Percentiles rank a stretch among this genome's conserved stretches.
Conservation (phyloP, 306 rosid genomes). For the Trifolium pratense region DNA sequence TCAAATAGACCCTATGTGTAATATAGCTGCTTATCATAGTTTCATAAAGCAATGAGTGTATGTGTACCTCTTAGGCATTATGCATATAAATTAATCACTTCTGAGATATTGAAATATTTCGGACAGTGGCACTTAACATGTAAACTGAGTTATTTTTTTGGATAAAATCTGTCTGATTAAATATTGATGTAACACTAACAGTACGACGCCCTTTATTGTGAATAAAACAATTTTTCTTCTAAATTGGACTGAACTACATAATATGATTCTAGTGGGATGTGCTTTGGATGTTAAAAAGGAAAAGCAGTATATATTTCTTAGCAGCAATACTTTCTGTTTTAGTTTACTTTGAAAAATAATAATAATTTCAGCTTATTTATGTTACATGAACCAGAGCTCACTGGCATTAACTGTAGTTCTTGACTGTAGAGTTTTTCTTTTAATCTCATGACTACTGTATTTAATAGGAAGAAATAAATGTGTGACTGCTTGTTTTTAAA, state of each 20-base stretch:
- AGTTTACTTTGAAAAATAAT: neutral
- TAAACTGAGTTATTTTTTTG: no score
- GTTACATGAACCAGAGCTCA: conserved; percentile 11
- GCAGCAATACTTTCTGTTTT: neutral
- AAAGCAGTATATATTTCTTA: neutral
- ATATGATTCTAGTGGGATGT: conserved; percentile 6
- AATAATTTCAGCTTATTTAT: neutral
- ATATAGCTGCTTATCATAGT: neutral
- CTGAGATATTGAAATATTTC: neutral
- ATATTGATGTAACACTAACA: neutral
- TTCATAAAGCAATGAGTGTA: neutral
- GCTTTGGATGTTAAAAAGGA: conserved; percentile 6
- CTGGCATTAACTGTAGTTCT: neutral
- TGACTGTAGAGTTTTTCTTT: neutral
- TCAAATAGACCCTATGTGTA: neutral
- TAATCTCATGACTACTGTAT: neutral
- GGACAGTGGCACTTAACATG: neutral
- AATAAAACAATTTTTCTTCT: neutral
- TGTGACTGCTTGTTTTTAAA: neutral
- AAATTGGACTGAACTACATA: neutral
- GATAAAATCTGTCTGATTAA: neutral
- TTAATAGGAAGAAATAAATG: neutral
- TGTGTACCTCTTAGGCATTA: conserved; percentile 2
- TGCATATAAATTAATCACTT: conserved; percentile 28
- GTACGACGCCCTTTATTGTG: neutral